Percentiles rank a stretch among this genome's conserved stretches.
Conservation (phyloP, 352 stramenopile genomes). For the Peronosclerospora sorghi region DNA sequence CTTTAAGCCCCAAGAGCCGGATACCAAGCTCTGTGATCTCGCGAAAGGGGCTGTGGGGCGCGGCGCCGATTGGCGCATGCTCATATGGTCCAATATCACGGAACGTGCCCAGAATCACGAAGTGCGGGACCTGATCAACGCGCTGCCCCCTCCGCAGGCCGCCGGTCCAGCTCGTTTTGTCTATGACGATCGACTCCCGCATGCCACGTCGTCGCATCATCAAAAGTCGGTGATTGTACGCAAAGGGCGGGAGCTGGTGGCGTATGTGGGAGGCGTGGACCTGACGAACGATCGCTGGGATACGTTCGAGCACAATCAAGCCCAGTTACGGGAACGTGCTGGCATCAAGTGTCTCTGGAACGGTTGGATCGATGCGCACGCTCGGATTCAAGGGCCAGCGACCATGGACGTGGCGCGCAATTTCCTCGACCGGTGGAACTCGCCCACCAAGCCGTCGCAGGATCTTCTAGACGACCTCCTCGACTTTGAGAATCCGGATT, state of each 20-base stretch:
- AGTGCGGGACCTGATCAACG: conserved; percentile 45
- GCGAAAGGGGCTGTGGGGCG: conserved; percentile 25
- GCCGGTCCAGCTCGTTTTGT: conserved; percentile 29
- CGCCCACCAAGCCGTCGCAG: conserved; percentile 18
- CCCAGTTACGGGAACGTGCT: conserved; percentile 22
- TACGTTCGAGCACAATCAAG: conserved; percentile 42
- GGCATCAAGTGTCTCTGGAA: conserved; percentile 31
- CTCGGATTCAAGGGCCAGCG: conserved; percentile 32
- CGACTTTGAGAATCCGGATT: conserved; percentile 38
- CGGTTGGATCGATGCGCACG: conserved; percentile 51
- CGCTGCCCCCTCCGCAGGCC: conserved; percentile 18
- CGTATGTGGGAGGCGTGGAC: conserved; percentile 47
- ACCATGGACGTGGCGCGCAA: conserved; percentile 48
- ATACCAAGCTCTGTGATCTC: conserved; percentile 29
- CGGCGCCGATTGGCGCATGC: conserved; percentile 21
- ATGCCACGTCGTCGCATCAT: conserved; percentile 48
- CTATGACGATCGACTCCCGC: conserved; percentile 54
- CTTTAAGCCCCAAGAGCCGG: conserved; percentile 31
- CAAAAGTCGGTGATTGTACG: conserved; percentile 57
- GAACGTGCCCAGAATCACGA: conserved; percentile 42
- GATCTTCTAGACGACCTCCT: conserved; percentile 36
- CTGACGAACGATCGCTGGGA: conserved; percentile 51
- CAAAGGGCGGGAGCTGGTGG: conserved; percentile 24
- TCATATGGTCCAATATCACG: conserved; percentile 56
- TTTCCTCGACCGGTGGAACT: conserved; percentile 61